These are phyloP conservation scores for Trichoderma orchidacearum DNA, from an alignment of 495 filamentous ascomycete species.

Conservation along the genomic window DNA sequence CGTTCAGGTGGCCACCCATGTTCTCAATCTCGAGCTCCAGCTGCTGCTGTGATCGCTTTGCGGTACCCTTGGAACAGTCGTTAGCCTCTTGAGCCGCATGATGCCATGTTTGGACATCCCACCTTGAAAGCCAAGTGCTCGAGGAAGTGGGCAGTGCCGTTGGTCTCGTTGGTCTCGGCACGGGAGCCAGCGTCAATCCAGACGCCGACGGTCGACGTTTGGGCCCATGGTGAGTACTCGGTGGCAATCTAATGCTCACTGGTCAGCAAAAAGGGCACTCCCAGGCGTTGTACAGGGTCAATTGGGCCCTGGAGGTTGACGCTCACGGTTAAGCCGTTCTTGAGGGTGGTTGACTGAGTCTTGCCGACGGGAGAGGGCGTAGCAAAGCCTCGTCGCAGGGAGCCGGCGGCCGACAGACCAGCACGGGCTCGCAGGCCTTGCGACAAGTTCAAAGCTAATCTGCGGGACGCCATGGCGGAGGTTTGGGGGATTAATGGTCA, in stretches of 20 bases:
- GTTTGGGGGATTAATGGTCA: slow-evolving; percentile 17
- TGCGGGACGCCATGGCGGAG: slow-evolving; percentile 78
- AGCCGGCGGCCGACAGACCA: slow-evolving; percentile 49
- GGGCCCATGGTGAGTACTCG: slow-evolving; percentile 94
- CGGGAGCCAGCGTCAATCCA: slow-evolving; percentile 99
- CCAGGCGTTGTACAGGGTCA: slow-evolving; percentile 6
- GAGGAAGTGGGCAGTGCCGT: slow-evolving; percentile 98
- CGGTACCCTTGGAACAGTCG: slow-evolving; percentile 50
- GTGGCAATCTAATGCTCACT: slow-evolving; percentile 64
- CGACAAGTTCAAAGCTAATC: slow-evolving; percentile 78
- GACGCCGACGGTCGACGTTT: slow-evolving; percentile 95
- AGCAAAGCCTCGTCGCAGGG: slow-evolving; percentile 66
- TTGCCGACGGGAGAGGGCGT: slow-evolving; percentile 62
- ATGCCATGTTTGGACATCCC: slow-evolving; percentile 9
- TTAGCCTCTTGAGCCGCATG: slow-evolving; percentile 8
- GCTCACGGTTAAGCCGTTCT: slow-evolving; percentile 91
- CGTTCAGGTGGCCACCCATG: slow-evolving; percentile 98
- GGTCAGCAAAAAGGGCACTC: slow-evolving; percentile 16
- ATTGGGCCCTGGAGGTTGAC: slow-evolving; percentile 16
- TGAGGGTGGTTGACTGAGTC: slow-evolving; percentile 89
- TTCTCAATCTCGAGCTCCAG: slow-evolving; percentile 99
- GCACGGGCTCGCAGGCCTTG: slow-evolving; percentile 73
- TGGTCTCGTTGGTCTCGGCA: slow-evolving; percentile 96
- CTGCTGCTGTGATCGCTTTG: slow-evolving; percentile 85
- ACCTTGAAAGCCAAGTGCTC: slow-evolving; percentile 99